Percentiles rank a stretch among this genome's conserved stretches.
These are phyloP conservation scores for Ajuga chamaepitys DNA, from an alignment of 257 asterid species.

Conservation along the genomic window DNA sequence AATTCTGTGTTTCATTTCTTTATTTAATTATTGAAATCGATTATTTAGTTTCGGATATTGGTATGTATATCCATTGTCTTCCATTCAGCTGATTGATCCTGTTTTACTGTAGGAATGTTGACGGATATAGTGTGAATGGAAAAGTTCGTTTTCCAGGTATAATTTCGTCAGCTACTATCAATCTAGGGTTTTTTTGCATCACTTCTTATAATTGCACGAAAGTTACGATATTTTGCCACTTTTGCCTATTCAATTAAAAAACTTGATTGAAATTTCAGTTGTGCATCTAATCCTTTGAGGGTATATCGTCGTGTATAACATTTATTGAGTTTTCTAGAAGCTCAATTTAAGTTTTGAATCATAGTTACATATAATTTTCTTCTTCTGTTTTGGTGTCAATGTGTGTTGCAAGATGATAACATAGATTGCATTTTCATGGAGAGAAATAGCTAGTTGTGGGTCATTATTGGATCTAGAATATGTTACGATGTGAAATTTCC, in stretches of 20 bases:
- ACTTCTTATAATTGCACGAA: not conserved
- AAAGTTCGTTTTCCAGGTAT: conserved; percentile 56
- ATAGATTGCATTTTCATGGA: not conserved
- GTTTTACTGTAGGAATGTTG: conserved; percentile 30
- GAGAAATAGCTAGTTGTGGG: not conserved
- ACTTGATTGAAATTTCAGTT: not conserved
- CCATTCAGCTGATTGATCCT: conserved; percentile 1
- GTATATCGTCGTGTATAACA: not conserved
- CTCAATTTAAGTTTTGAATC: not conserved
- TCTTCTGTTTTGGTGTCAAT: not conserved
- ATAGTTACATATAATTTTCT: not conserved
- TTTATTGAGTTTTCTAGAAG: not conserved
- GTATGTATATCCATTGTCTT: not conserved
- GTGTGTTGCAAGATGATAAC: not conserved
- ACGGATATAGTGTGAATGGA: conserved; percentile 39
- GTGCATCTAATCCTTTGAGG: not conserved
- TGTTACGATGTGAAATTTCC: not conserved
- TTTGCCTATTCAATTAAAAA: not conserved
- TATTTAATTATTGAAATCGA: not conserved
- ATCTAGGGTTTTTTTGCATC: not conserved
- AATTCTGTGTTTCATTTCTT: not conserved
- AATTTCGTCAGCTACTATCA: not conserved
- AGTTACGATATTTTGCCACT: not conserved
- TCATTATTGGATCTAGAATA: not conserved
- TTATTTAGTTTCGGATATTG: not conserved